These are phyloP conservation scores for Colletotrichum melonis DNA, from an alignment of 2,329 filamentous ascomycete genomes.

Conservation along the genomic window DNA sequence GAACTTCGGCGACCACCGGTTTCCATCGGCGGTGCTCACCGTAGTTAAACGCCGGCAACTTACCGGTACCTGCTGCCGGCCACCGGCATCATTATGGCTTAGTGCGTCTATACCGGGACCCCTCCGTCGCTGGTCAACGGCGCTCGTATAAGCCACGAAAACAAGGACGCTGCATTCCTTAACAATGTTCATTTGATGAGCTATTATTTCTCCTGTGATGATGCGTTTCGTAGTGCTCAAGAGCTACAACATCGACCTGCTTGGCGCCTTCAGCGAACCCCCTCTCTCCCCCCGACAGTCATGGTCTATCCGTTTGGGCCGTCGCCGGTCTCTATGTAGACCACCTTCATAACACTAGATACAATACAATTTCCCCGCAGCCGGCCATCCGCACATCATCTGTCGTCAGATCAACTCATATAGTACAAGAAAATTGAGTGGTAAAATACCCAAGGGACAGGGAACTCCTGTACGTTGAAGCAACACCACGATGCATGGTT, in stretches of 20 bases:
- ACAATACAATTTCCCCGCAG: constrained; percentile 27
- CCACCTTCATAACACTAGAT: constrained; percentile 26
- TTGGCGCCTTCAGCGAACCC: constrained; percentile 10
- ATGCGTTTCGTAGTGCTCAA: constrained; percentile 10
- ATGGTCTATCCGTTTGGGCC: constrained; percentile 5
- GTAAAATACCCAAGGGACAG: neutral
- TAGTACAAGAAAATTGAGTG: constrained; percentile 31
- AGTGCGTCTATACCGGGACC: neutral
- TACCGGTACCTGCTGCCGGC: too few species aligned
- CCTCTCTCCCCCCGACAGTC: neutral
- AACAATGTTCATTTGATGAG: constrained; percentile 12
- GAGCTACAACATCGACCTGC: neutral
- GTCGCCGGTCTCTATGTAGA: constrained; percentile 22
- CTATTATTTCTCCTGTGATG: constrained; percentile 23
- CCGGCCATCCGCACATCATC: constrained; percentile 16
- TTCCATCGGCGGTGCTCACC: constrained; percentile 1
- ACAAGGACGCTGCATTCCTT: neutral
- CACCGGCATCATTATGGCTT: neutral
- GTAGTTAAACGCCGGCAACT: neutral
- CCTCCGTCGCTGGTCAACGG: neutral
- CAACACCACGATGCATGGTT: neutral
- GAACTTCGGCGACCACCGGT: neutral
- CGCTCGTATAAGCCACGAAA: neutral
- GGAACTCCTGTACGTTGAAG: constrained; percentile 15
- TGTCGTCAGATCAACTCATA: constrained; percentile 30